Evolutionary conservation across 371 early-diverging fungal species (phyloP), one percentile per base, ranked within the genome.

Genomic region (Syncephalis fuscata): DNA sequence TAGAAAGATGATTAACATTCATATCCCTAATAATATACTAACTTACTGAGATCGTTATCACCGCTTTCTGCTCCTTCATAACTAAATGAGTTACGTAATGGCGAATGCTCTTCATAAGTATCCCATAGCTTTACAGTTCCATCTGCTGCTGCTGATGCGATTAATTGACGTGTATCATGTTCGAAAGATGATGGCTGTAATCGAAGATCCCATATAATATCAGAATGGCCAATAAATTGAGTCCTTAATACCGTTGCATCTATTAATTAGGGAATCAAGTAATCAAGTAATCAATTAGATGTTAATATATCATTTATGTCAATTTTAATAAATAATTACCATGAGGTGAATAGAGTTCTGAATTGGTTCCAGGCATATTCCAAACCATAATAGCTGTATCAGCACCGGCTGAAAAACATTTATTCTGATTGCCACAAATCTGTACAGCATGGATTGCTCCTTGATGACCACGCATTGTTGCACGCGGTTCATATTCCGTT

Each of bases 111-210:
- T 1, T 61, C 52, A 16, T 70, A 62, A 1, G 75, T 75, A 47
- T 83, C 78, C 86, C 88, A 92, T 10, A 92, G 59, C 59, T 84
- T 87, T 21, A 88, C 70, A 0, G 81, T 76, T 0, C 85, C 83
- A 63, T 89, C 89, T 15, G 84, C 78, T 17, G 85, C 78, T 3
- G 78, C 80, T 1, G 87, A 84, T 3, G 80, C 85, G 9, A 92
- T 46, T 32, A 55, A 49, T 38, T 62, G 54, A 8, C 57, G 51
- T 44, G 49, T 59, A 27, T 20, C 55, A 38, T 19, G 64, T 45
- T 32, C 32, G 11, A 7, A 4, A 7, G 32, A 32, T n/a, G 11
- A 7, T 3, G 82, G 78, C 52, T 80, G 81, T 7, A 82, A 53
- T 48, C 77, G 74, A 44, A 87, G 61, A 51, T 85, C 85, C 92